Evolutionary conservation across 495 filamentous ascomycete species (phyloP).

Genomic region (Talaromyces proteolyticus): DNA sequence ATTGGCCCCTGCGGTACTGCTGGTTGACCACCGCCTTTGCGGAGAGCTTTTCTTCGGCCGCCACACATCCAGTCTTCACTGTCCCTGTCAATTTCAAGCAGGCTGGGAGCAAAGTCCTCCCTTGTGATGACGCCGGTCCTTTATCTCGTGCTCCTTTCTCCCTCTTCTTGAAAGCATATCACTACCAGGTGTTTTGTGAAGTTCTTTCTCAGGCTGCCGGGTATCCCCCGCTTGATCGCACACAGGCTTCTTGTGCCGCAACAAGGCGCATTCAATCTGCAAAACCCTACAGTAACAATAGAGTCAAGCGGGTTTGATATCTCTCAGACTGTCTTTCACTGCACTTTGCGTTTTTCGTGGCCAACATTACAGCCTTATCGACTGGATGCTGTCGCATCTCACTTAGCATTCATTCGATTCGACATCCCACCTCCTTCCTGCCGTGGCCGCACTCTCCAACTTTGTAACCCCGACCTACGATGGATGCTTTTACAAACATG

Average conservation of each 20-base stretch:
- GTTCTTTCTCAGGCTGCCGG: neutral
- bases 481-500: constrained; percentile 84
- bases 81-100: too few relatives aligned
- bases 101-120: too few relatives aligned
- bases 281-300: too few relatives aligned
- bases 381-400: constrained; percentile 1
- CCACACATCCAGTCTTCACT: constrained; percentile 5
- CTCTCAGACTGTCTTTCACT: too few relatives aligned
- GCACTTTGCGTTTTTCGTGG: too few relatives aligned
- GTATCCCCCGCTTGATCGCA: neutral
- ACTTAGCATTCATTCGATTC: neutral
- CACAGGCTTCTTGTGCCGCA: neutral
- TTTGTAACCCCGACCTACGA: constrained; percentile 17
- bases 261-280: neutral
- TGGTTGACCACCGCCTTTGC: constrained; percentile 18
- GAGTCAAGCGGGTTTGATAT: too few relatives aligned
- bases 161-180: neutral
- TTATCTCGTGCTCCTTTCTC: neutral
- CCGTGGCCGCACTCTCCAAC: neutral
- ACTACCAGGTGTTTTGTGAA: neutral
- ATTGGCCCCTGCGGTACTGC: constrained; percentile 1
- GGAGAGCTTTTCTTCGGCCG: constrained; percentile 19
- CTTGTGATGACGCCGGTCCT: neutral
- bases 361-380: neutral
- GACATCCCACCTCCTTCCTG: neutral